Evolutionary conservation across 2,329 filamentous ascomycete genomes (phyloP).

Genomic region (Fusarium nodosum): DNA sequence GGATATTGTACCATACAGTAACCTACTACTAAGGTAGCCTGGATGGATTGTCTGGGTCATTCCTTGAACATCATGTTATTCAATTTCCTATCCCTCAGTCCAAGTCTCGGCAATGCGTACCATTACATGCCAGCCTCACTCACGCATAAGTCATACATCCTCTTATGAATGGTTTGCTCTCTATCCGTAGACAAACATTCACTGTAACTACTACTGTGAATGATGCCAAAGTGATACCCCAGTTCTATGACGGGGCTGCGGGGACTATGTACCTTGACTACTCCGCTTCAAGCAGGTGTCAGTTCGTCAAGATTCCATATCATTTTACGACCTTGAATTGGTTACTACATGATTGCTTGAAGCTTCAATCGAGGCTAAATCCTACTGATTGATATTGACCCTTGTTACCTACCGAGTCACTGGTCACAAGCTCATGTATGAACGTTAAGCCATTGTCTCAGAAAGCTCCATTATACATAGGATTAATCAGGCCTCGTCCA

Average conservation of each 20-base stretch:
- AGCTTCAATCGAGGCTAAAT: not conserved
- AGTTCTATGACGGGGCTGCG: constrained; percentile 35
- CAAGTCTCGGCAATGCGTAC: not conserved
- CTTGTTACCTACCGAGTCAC: constrained; percentile 9
- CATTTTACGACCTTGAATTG: not conserved
- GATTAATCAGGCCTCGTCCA: not conserved
- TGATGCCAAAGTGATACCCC: constrained; percentile 34
- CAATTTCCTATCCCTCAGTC: not conserved
- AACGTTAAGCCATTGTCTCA: constrained; percentile 8
- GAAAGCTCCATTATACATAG: constrained; percentile 6
- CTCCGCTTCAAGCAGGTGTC: constrained; percentile 30
- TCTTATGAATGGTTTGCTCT: not conserved
- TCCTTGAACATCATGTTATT: not conserved
- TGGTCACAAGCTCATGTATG: constrained; percentile 3
- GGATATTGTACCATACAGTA: not conserved
- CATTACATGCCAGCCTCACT: not conserved
- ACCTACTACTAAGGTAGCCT: not conserved
- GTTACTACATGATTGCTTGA: constrained; percentile 6
- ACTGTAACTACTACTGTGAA: constrained; percentile 1
- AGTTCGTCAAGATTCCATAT: constrained; percentile 19
- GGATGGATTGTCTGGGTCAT: constrained; percentile 10
- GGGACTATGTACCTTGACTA: constrained; percentile 21
- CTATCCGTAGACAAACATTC: not conserved
- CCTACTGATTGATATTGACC: constrained; percentile 31
- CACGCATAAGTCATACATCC: not conserved